phyloP scores from a whole-genome alignment of 208 protist species.

The Leishmania arabica region DNA sequence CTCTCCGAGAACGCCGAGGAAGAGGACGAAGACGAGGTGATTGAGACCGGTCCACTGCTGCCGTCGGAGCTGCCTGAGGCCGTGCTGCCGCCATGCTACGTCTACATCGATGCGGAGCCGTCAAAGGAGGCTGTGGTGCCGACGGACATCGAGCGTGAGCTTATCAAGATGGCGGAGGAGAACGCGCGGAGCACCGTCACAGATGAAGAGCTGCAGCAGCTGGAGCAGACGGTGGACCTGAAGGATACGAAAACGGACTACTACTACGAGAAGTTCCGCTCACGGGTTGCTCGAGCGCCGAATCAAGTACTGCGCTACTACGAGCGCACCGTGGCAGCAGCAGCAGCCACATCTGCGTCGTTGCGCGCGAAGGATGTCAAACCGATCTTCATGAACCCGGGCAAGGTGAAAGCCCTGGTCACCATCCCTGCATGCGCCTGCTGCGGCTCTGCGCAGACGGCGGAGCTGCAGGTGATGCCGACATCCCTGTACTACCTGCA shows the following conservation, averaged over 20 bases:
- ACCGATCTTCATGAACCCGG: slow-evolving; percentile 83
- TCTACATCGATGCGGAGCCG: slow-evolving; percentile 73
- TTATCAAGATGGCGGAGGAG: slow-evolving; percentile 64
- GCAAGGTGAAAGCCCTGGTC: slow-evolving; percentile 45
- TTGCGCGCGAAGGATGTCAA: slow-evolving; percentile 16
- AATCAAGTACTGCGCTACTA: slow-evolving; percentile 84
- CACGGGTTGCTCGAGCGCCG: slow-evolving; percentile 57
- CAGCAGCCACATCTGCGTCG: background rate
- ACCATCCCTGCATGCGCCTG: slow-evolving; percentile 53
- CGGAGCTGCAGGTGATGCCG: slow-evolving; percentile 86
- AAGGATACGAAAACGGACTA: slow-evolving; percentile 75
- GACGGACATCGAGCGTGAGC: slow-evolving; percentile 63
- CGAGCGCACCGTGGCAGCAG: slow-evolving; percentile 19
- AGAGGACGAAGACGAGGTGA: slow-evolving; percentile 45
- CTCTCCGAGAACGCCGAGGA: slow-evolving; percentile 38
- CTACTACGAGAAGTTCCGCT: slow-evolving; percentile 81
- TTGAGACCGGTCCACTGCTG: slow-evolving; percentile 39
- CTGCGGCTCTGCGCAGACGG: slow-evolving; percentile 67
- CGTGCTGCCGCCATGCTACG: slow-evolving; percentile 67
- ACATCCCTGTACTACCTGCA: slow-evolving; percentile 78
- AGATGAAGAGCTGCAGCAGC: slow-evolving; percentile 63
- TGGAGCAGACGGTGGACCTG: slow-evolving; percentile 67
- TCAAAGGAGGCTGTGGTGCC: slow-evolving; percentile 51
- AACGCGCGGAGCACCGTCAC: slow-evolving; percentile 40
- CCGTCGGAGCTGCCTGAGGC: slow-evolving; percentile 42